Base-by-base conservation (phyloP, 805 yeast genomes). In the Teunomyces funiuensis region DNA sequence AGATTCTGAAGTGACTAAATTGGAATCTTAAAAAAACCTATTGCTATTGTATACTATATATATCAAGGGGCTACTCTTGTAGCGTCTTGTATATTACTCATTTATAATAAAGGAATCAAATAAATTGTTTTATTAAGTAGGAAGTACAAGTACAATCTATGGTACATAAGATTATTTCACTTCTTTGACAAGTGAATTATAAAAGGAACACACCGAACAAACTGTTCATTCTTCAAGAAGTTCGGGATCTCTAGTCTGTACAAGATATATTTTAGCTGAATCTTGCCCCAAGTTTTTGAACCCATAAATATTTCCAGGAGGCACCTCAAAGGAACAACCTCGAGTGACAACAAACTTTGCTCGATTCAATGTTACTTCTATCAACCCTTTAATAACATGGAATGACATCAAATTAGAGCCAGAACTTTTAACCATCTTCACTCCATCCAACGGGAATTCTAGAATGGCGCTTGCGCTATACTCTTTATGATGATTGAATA, bases 241-340 rank as follows among this genome's bases (percentile, higher is more conserved):
- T 28, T 38, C 39, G 2, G 52, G 49, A 6, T 66, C 66, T 40
- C 72, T 75, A 4, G 82, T 74, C 56, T 88, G 96, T 1, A 85
- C 89, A 55, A 87, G 88, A 58, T 85, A 88, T 55, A 89, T 52
- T 41, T 77, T 73, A 0, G 84, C 88, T 25, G 71, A 72, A 13
- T 65, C 68, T 23, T 70, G 64, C 0, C 89, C 85, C 29, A 70
- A 72, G 55, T 87, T 87, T 36, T 72, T 73, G 48, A 89, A 74
- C 13, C 84, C 78, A 60, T 87, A 88, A 31, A 74, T 72, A 55
- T 85, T 86, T 4, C 83, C 84, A 65, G 84, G 77, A 1, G 97
- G 97, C 5, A 90, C 74, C 53, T 85, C 86, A 53, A 89, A 83
- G 4, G 91, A 77, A 40, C 95, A 84, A 1, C 96, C 96, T 41